Evolutionary conservation across 2,329 filamentous ascomycete genomes (phyloP).

Genomic region (Fragosphaeria purpurea): DNA sequence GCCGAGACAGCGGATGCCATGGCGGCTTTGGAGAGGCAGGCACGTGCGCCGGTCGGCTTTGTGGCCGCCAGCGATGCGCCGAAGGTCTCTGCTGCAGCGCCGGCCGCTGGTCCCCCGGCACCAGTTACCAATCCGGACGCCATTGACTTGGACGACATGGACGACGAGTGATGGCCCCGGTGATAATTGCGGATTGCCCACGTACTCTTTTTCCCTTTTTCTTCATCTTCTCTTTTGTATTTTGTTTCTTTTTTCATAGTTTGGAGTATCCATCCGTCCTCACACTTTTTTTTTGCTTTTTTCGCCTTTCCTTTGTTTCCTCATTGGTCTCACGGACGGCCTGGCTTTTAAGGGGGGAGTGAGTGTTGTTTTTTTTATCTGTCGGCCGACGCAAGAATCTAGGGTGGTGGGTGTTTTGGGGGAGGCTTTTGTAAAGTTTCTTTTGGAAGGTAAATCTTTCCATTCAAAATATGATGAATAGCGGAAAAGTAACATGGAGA

Average conservation of each 20-base stretch:
- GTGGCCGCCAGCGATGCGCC: slow-evolving; percentile 74
- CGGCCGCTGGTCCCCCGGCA: slow-evolving; percentile 30
- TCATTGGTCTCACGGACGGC: not conserved
- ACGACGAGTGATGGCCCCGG: slow-evolving; percentile 31
- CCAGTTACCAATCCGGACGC: slow-evolving; percentile 69
- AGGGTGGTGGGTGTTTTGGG: no score
- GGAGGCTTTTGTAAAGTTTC: no score
- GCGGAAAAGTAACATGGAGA: no score
- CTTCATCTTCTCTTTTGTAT: not conserved
- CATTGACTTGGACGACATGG: slow-evolving; percentile 67
- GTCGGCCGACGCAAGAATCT: no score
- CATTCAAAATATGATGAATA: no score
- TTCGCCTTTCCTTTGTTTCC: not conserved
- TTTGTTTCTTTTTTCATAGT: not conserved
- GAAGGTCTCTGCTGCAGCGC: slow-evolving; percentile 24
- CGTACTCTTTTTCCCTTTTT: slow-evolving; percentile 1
- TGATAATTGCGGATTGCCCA: no score
- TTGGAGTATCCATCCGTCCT: no score
- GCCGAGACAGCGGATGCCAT: slow-evolving; percentile 64
- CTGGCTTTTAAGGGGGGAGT: slow-evolving; percentile 1
- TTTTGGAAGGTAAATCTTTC: no score
- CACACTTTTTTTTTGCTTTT: not conserved
- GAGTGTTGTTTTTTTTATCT: slow-evolving; percentile 2
- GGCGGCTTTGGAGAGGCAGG: slow-evolving; percentile 78
- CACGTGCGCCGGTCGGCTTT: slow-evolving; percentile 81